Evolutionary conservation across 805 yeast species (phyloP), one percentile per base, ranked within the genome.

Genomic region (Candida succiphila): DNA sequence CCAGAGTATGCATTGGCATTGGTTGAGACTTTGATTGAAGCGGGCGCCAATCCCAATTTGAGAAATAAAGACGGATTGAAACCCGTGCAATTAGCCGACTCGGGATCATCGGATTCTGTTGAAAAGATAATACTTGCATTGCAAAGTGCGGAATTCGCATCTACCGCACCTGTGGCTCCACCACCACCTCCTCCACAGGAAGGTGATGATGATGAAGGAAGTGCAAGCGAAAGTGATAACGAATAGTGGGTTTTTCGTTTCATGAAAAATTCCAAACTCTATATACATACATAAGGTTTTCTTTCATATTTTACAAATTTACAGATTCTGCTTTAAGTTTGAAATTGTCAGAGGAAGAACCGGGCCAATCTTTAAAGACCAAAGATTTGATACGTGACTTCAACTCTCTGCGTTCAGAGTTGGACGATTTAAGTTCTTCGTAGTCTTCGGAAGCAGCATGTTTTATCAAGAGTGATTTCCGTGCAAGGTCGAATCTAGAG

Each of bases 131-230:
- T 63, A 27, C 75, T 76, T 45, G 59, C 75, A 22, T 66, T 89
- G 42, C 82, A 86, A 47, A 75, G 85, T 36, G 96, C 96, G 0
- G 95, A 86, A 57, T 76, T 75, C 46, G 94, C 94, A 2, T 61
- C 67, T 31, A 53, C 13, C 17, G 21, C 15, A 16, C 5, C n/a
- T 23, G 4, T 52, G 34, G 52, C 64, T 43, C 53, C 19, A 16
- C 26, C 25, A 30, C 67, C 51, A 4, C 60, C 49, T 5, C 56
- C 54, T 7, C 65, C 46, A n/a, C 61, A 51, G 6, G 68, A 49
- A 10, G 63, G 54, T 13, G 66, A 54, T 17, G 68, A 46, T 18
- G 43, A 35, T 14, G 40, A 30, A 14, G 44, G 26, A 18, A 17
- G 44, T 4, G 45, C 51, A 4, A 52, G 44, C 3, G 45, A 49